Base-by-base conservation (phyloP, 345 rosid genomes). In the Corymbia maculata region DNA sequence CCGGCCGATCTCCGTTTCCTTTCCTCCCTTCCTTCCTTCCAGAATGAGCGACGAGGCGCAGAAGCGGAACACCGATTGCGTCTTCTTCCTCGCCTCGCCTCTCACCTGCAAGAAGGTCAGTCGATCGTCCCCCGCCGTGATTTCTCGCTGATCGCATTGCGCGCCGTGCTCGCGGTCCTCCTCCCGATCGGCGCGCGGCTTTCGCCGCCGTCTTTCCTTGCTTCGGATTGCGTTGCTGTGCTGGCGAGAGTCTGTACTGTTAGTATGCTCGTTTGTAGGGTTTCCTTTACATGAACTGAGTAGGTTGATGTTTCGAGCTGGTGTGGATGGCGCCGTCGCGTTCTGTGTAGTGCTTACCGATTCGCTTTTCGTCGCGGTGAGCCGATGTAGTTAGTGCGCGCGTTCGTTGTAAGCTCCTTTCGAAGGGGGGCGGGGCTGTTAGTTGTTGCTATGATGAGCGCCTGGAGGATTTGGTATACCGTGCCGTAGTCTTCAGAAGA, bases 41-140 rank as follows among this genome's bases (percentile, higher is more conserved):
- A 75, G 88, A 53, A 93, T 94, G 95, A 93, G 94, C 50, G 94
- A 93, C 49, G 94, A 92, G 85, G 86, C 90, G 88, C 90, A 84
- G 87, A 95, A 93, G 90, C 89, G 94, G 84, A 92, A 93, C 87
- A 95, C 95, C 12, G 96, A 94, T 88, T 95, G 96, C 87, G 94
- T 95, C 59, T 94, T 93, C 91, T 94, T 94, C 89, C 90, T 95
- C 75, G 95, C 96, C 84, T 95, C 96, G 86, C 97, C 97, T 88
- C 94, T 95, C 86, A 94, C 97, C 79, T 95, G 97, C 95, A 94
- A 94, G 90, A 95, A 94, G 95, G 96, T 95, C 50, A 85, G n/a
- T 57, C 32, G 19, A 9, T 30, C 66, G 53, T 52, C 19, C 87
- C 6, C 44, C 49, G 22, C 21, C 68, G 24, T 5, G 64, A 88